Evolutionary conservation across 1,284 basidiomycete species (phyloP), one percentile per base, ranked within the genome.

Genomic region (Austroboletus sp.): DNA sequence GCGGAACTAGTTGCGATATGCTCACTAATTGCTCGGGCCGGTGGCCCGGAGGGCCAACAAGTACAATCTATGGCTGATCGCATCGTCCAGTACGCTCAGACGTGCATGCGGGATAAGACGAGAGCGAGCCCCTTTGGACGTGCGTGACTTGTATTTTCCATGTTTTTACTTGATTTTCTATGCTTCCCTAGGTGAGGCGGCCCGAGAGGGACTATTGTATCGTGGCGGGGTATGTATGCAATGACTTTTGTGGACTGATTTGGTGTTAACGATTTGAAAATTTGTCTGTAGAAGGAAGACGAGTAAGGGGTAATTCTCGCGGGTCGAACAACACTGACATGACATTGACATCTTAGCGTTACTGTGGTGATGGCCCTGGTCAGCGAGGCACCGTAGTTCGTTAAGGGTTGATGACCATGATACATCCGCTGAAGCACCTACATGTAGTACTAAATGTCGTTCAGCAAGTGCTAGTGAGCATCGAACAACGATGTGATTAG

Each of bases 91-190:
- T 86, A 85, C 58, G 77, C 88, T 1, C 72, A 72, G 45, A 63
- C 71, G 27, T 85, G 83, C 58, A 87, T 87, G 82, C 67, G 68
- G 49, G 80, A 79, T 53, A 74, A 70, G 49, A 72, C 66, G 35
- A 70, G 80, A 52, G 70, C 75, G 17, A 85, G 80, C 58, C 85
- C 85, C 2, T 89, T 88, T 56, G 79, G 84, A 66, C 71, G 83
- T 78, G 62, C 57, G 80, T 68, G 4, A 29, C 23, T 42, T 30
- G 23, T 15, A 15, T 31, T 48, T 23, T 19, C 27, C 17, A 5
- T 3, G 1, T 31, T 36, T 37, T 15, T 25, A 21, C 21, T 44
- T 45, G 30, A 49, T 45, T 42, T 32, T 21, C 5, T 15, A 56
- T 36, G 15, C 21, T 40, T n/a, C 3, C 6, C 3, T 39, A 85